Evolutionary conservation across 768 basidiomycete genomes (phyloP).

Genomic region (Kwoniella pini): DNA sequence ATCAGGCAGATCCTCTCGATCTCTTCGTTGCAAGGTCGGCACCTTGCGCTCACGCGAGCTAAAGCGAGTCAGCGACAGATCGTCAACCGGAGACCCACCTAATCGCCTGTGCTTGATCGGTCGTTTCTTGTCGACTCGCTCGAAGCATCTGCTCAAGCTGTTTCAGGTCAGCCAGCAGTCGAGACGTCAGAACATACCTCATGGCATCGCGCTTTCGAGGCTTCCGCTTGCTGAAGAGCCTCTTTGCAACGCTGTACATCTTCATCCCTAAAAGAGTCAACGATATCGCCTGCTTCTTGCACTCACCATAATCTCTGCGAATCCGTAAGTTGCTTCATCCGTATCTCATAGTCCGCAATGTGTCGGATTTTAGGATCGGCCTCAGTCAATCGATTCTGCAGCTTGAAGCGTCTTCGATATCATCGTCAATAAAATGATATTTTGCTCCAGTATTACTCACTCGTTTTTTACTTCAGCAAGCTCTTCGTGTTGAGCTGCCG

Average conservation of each 20-base stretch:
- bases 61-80: not conserved
- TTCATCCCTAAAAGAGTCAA: conserved; percentile 30
- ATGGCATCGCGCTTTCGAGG: conserved; percentile 20
- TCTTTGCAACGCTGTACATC: conserved; percentile 29
- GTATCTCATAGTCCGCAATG: conserved; percentile 79
- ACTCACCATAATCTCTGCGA: conserved; percentile 76
- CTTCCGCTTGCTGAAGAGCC: conserved; percentile 29
- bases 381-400: conserved; percentile 75
- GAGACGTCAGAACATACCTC: conserved; percentile 16
- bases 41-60: not conserved
- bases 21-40: not conserved
- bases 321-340: conserved; percentile 76
- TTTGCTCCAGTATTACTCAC: conserved; percentile 32
- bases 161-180: not conserved
- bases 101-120: conserved; percentile 6
- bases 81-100: not conserved
- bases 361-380: conserved; percentile 77
- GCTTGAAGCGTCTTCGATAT: conserved; percentile 62
- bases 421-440: conserved; percentile 4
- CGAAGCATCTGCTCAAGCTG: conserved; percentile 27
- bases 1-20: not conserved
- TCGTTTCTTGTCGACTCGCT: conserved; percentile 20
- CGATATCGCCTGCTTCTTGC: not conserved
- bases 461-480: conserved; percentile 51
- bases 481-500: conserved; percentile 48